phyloP scores from a whole-genome alignment of 2,329 filamentous ascomycete genomes.

The Emydomyces testavorans region DNA sequence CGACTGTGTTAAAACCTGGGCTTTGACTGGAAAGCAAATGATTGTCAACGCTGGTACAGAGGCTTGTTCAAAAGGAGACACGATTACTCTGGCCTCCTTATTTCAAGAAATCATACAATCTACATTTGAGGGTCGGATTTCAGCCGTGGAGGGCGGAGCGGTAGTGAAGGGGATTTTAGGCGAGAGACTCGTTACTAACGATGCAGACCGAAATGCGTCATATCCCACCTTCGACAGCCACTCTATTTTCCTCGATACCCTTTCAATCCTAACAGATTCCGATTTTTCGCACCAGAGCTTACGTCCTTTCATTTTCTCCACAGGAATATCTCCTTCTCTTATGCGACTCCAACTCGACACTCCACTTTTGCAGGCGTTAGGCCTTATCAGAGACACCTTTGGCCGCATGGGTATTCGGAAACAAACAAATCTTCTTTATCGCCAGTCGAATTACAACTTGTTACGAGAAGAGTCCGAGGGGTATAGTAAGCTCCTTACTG shows the following conservation, averaged over 20 bases:
- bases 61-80: conserved; percentile 56
- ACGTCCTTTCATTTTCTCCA: conserved; percentile 57
- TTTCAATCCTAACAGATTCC: conserved; percentile 66
- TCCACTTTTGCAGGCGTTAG: conserved; percentile 59
- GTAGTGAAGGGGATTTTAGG: conserved; percentile 64
- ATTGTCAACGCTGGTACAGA: conserved; percentile 55
- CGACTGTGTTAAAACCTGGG: conserved; percentile 56
- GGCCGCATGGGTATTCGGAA: conserved; percentile 71
- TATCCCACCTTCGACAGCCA: conserved; percentile 49
- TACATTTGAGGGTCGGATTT: conserved; percentile 57
- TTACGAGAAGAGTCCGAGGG: conserved; percentile 92
- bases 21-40: conserved; percentile 51
- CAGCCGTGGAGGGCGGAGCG: conserved; percentile 56
- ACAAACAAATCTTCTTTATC: conserved; percentile 84
- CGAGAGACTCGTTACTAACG: conserved; percentile 37
- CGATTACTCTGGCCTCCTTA: conserved; percentile 55
- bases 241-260: conserved; percentile 67
- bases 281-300: conserved; percentile 51
- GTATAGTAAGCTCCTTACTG: conserved; percentile 89
- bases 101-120: conserved; percentile 79
- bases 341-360: conserved; percentile 79
- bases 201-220: conserved; percentile 39
- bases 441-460: conserved; percentile 93
- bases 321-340: conserved; percentile 56
- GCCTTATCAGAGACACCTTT: conserved; percentile 77